Conservation (phyloP, 1,139 yeast genomes). For the Nadsonia starkeyi-henricii region DNA sequence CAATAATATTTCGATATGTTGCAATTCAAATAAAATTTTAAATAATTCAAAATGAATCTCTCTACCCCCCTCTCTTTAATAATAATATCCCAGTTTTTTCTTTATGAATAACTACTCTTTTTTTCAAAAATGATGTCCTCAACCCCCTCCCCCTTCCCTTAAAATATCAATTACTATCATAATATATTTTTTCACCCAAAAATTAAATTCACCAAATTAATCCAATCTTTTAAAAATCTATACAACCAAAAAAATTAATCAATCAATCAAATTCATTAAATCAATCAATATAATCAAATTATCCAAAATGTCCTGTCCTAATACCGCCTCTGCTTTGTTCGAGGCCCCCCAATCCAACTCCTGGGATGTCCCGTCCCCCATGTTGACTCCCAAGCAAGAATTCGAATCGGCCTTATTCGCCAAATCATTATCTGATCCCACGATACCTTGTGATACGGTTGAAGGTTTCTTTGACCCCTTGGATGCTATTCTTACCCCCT, state of each 20-base stretch:
- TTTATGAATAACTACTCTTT: neutral
- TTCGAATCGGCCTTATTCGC: conserved; percentile 5
- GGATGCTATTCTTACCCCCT: conserved; percentile 13
- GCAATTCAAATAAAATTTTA: conserved; percentile 6
- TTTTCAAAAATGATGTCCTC: conserved; percentile 3
- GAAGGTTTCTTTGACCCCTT: conserved; percentile 11
- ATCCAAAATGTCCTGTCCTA: conserved; percentile 5
- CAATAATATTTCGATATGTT: conserved; percentile 4
- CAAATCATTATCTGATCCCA: conserved; percentile 4
- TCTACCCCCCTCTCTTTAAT: neutral
- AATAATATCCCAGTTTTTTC: neutral
- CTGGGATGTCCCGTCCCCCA: conserved; percentile 15
- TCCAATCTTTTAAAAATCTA: conserved; percentile 1
- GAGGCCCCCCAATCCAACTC: conserved; percentile 14
- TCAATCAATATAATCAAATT: conserved; percentile 4
- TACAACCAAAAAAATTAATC: neutral
- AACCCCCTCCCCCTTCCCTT: neutral
- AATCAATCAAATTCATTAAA: conserved; percentile 2
- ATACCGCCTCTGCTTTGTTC: conserved; percentile 20
- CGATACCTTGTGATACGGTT: conserved; percentile 1
- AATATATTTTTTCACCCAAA: neutral
- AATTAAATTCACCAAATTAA: neutral
- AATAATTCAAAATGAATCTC: conserved; percentile 4
- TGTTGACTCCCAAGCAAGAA: conserved; percentile 10
- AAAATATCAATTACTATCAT: neutral